A percentile compares a stretch with the other conserved stretches of the same genome.
phyloP scores from a whole-genome alignment of 305 asterid species.

The Solanum hybrid region DNA sequence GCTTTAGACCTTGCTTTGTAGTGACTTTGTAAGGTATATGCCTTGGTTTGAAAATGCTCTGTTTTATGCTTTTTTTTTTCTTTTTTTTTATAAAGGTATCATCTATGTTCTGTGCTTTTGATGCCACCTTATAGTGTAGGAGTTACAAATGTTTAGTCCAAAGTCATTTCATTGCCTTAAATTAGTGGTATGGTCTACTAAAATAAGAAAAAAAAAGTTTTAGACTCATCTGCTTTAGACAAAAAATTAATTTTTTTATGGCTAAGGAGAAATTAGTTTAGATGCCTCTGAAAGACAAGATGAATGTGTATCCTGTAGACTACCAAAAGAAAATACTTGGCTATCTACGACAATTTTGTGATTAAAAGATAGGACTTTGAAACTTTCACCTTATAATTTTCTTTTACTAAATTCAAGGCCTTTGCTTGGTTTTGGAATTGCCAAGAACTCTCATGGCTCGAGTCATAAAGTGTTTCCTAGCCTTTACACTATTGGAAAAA shows the following conservation, averaged over 20 bases:
- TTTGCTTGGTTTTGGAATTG: not conserved
- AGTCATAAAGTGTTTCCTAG: not conserved
- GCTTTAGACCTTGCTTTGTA: not conserved
- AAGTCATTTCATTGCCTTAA: not conserved
- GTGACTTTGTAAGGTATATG: not conserved
- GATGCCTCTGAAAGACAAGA: not conserved
- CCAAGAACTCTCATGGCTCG: not conserved
- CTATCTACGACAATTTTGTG: not conserved
- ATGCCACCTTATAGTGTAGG: not conserved
- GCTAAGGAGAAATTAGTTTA: not conserved
- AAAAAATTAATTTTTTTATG: too few species aligned
- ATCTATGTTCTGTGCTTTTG: not conserved
- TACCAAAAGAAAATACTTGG: not conserved
- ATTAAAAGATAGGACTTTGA: not conserved
- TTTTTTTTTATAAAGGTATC: too few species aligned
- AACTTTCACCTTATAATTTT: not conserved
- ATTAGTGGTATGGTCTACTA: not conserved
- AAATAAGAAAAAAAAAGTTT: not conserved
- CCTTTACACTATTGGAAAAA: not conserved
- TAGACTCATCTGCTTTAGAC: not conserved
- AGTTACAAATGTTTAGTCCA: not conserved
- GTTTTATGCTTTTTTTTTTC: not conserved
- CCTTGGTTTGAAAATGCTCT: not conserved
- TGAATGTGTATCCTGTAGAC: not conserved
- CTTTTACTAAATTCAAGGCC: not conserved